These are phyloP conservation scores for Lignosus rhinocerotis DNA, from an alignment of 1,284 basidiomycete species.

Conservation along the genomic window DNA sequence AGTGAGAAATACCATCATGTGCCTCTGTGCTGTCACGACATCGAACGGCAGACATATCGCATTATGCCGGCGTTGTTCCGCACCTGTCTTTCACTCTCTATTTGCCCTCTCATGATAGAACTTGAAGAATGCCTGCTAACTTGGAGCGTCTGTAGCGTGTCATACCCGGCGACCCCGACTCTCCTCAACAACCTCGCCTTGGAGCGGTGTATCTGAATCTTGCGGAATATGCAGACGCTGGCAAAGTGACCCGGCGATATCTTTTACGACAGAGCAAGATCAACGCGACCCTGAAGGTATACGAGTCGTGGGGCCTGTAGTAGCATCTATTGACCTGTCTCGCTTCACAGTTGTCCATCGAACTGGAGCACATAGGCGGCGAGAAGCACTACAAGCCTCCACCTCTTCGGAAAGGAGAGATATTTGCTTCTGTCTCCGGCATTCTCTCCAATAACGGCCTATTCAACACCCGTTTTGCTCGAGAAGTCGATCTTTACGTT, in stretches of 20 bases:
- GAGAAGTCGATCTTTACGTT: conserved; percentile 48
- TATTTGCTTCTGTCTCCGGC: conserved; percentile 64
- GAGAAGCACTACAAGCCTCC: conserved; percentile 62
- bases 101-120: background rate
- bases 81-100: background rate
- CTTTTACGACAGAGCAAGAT: conserved; percentile 75
- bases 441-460: conserved; percentile 56
- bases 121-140: conserved; percentile 1
- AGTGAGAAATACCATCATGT: background rate
- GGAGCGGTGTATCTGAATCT: conserved; percentile 72
- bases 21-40: background rate
- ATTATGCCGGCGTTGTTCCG: background rate
- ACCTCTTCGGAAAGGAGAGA: conserved; percentile 68
- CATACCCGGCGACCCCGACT: conserved; percentile 50
- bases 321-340: background rate
- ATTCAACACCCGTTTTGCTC: conserved; percentile 49
- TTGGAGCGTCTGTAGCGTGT: conserved; percentile 38
- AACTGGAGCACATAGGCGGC: conserved; percentile 59
- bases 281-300: conserved; percentile 74
- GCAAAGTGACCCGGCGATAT: conserved; percentile 67
- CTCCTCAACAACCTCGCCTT: conserved; percentile 57
- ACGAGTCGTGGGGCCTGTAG: background rate
- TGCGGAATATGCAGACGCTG: conserved; percentile 70
- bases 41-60: background rate
- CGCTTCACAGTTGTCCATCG: conserved; percentile 53